phyloP scores from a whole-genome alignment of 371 early-diverging fungal genomes.

The Actinomucor elegans region DNA sequence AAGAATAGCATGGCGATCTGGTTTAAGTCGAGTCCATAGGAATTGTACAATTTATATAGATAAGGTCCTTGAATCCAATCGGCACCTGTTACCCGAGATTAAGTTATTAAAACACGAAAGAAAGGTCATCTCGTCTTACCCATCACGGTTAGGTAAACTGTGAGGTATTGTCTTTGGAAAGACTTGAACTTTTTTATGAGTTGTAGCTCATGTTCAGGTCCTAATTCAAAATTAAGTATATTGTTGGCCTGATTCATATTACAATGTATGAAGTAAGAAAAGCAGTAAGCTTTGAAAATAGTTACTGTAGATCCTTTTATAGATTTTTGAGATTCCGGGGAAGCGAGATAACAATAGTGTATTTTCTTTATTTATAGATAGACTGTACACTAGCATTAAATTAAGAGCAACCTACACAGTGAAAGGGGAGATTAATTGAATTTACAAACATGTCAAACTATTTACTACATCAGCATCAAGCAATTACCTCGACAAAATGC shows the following conservation, averaged over 20 bases:
- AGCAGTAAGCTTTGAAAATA: too few species aligned
- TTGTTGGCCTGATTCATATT: neutral
- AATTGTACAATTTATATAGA: slow-evolving; percentile 68
- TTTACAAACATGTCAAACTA: too few species aligned
- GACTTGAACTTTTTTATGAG: slow-evolving; percentile 25
- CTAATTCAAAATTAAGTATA: slow-evolving; percentile 9
- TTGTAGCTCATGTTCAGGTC: slow-evolving; percentile 14
- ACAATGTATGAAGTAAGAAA: neutral
- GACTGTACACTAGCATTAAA: too few species aligned
- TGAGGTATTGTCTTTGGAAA: slow-evolving; percentile 49
- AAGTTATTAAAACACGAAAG: too few species aligned
- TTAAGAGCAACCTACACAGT: too few species aligned
- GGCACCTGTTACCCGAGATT: slow-evolving; percentile 41
- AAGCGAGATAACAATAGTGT: too few species aligned
- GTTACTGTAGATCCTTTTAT: too few species aligned
- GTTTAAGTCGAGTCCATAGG: slow-evolving; percentile 55
- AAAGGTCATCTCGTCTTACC: slow-evolving; percentile 36
- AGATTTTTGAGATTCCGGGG: too few species aligned
- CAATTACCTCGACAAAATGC: too few species aligned
- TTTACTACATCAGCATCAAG: too few species aligned
- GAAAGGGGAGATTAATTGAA: too few species aligned
- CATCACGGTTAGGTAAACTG: slow-evolving; percentile 67
- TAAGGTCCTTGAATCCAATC: slow-evolving; percentile 83
- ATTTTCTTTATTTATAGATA: too few species aligned
- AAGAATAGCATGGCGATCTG: slow-evolving; percentile 72